Evolutionary conservation across 1,139 yeast species (phyloP).

Genomic region (Wickerhamiella pararugosa): DNA sequence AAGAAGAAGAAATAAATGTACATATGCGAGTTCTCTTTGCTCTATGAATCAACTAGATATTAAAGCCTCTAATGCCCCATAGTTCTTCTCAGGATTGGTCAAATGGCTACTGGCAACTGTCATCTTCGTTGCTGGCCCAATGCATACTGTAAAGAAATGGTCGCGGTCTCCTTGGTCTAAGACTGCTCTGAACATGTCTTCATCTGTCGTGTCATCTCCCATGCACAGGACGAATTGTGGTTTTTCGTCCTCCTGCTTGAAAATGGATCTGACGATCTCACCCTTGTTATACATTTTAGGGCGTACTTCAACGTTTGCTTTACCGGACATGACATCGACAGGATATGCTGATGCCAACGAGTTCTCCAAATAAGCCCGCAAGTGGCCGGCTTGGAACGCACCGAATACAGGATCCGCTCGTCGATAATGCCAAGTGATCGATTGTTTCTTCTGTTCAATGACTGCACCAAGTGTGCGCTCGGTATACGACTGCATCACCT

Average conservation of each 20-base stretch:
- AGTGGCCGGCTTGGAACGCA: constrained; percentile 62
- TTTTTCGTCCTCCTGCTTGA: constrained; percentile 49
- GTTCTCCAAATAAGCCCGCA: constrained; percentile 47
- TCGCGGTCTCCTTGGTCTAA: constrained; percentile 19
- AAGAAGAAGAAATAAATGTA: constrained; percentile 10
- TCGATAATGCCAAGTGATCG: constrained; percentile 96
- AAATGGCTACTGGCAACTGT: constrained; percentile 84
- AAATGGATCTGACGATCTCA: constrained; percentile 75
- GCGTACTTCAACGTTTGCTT: constrained; percentile 92
- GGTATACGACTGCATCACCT: constrained; percentile 58
- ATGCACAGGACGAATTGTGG: constrained; percentile 55
- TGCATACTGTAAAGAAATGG: constrained; percentile 67
- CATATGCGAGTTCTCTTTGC: background rate
- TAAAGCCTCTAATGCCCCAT: constrained; percentile 69
- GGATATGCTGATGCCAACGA: constrained; percentile 56
- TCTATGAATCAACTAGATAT: background rate
- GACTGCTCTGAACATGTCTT: constrained; percentile 83
- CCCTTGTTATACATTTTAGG: constrained; percentile 94
- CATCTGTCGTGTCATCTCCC: constrained; percentile 96
- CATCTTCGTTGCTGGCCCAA: constrained; percentile 84
- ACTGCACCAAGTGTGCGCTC: constrained; percentile 83
- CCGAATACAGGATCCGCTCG: constrained; percentile 91
- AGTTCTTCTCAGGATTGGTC: constrained; percentile 70
- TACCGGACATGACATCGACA: constrained; percentile 93
- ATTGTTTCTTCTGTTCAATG: constrained; percentile 81